phyloP scores from a whole-genome alignment of 176 grass and related monocot genomes.

The Triticum turgidum region DNA sequence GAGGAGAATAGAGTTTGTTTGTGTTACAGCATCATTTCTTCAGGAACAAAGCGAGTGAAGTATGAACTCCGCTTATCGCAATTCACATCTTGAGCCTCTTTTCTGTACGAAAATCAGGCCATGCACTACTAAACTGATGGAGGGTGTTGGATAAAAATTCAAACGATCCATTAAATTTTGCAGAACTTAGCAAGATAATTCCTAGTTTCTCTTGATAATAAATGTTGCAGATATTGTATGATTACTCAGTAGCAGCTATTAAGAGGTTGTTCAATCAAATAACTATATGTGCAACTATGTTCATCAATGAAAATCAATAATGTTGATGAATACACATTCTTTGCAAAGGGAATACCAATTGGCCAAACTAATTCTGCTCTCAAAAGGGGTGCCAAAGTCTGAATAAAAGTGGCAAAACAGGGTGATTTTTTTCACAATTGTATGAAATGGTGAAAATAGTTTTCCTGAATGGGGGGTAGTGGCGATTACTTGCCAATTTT shows the following conservation, averaged over 20 bases:
- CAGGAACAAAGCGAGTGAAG: too few relatives aligned
- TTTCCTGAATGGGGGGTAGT: neutral
- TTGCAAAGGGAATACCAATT: slow-evolving; percentile 15
- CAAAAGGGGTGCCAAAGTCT: neutral
- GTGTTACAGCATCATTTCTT: too few relatives aligned
- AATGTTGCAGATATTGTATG: neutral
- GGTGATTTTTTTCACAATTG: neutral
- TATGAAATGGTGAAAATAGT: neutral
- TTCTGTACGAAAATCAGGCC: too few relatives aligned
- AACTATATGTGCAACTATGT: neutral
- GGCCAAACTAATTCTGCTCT: neutral
- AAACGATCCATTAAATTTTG: neutral
- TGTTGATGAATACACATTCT: neutral
- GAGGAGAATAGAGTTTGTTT: too few relatives aligned
- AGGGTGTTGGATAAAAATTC: too few relatives aligned
- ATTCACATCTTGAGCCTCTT: too few relatives aligned
- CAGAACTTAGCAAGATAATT: slow-evolving; percentile 12
- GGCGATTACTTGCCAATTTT: neutral
- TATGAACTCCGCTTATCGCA: too few relatives aligned
- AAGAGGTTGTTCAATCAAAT: slow-evolving; percentile 2
- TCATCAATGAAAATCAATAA: neutral
- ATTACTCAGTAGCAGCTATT: neutral
- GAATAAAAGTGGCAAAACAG: neutral
- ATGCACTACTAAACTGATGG: too few relatives aligned
- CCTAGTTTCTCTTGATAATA: neutral